Conservation (phyloP, 805 yeast genomes). For the Monosporozyma unispora region DNA sequence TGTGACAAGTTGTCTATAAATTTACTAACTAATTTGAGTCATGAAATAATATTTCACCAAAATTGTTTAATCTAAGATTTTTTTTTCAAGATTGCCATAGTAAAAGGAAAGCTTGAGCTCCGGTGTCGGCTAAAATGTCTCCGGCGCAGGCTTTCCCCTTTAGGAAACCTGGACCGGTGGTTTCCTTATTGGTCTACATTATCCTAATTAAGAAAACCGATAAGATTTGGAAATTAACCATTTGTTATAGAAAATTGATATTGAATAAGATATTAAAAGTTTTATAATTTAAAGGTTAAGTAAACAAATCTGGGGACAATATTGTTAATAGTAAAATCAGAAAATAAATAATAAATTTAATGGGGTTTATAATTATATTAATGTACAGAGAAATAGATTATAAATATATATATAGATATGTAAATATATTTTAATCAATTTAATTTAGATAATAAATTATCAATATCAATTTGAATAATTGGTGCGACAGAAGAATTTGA, state of each 20-base stretch:
- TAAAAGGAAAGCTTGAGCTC: not conserved
- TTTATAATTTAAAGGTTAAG: not conserved
- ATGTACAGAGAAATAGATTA: not conserved
- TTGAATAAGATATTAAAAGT: not conserved
- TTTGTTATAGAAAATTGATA: not conserved
- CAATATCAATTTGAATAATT: constrained; percentile 64
- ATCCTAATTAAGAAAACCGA: not conserved
- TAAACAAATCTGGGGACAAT: not conserved
- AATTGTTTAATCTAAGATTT: not conserved
- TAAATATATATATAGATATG: not conserved
- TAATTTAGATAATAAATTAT: constrained; percentile 55
- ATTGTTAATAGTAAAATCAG: no score
- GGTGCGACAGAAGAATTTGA: constrained; percentile 59
- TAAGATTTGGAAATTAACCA: not conserved
- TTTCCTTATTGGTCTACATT: not conserved
- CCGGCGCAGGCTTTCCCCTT: not conserved
- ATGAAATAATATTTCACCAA: not conserved
- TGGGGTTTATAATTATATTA: not conserved
- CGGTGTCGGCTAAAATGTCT: not conserved
- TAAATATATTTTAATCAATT: not conserved
- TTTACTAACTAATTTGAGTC: not conserved
- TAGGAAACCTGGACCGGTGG: not conserved
- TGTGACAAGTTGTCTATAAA: not conserved
- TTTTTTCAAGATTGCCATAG: not conserved
- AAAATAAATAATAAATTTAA: no score